phyloP scores from a whole-genome alignment of 495 filamentous ascomycete species.

The Penicillium canescens region DNA sequence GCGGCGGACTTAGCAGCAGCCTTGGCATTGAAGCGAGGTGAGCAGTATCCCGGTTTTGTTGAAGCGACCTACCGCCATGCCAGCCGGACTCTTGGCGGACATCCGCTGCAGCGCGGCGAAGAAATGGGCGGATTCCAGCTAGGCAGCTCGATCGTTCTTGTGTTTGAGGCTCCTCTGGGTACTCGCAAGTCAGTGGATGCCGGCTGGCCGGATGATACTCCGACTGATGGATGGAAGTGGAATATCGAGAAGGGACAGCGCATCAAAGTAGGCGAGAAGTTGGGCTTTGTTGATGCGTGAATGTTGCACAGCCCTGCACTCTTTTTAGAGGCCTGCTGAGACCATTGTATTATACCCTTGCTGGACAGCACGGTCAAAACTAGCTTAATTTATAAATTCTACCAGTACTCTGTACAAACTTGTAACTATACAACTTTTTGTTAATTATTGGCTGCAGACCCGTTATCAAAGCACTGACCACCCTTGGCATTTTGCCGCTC shows the following conservation, averaged over 20 bases:
- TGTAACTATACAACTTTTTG: no score
- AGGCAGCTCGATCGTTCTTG: conserved; percentile 91
- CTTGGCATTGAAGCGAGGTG: conserved; percentile 70
- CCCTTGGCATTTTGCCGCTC: no score
- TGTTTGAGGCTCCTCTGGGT: conserved; percentile 89
- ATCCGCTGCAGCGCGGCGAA: conserved; percentile 81
- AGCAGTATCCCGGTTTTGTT: conserved; percentile 80
- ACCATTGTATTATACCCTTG: background rate
- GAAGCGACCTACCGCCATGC: conserved; percentile 87
- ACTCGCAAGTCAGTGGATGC: conserved; percentile 63
- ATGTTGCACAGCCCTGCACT: conserved; percentile 5
- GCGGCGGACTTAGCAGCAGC: conserved; percentile 80
- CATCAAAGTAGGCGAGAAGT: conserved; percentile 82
- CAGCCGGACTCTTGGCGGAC: conserved; percentile 73
- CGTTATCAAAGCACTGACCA: no score
- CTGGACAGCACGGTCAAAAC: background rate
- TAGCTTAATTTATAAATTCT: no score
- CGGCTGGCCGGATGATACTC: conserved; percentile 55
- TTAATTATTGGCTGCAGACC: no score
- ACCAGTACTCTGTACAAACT: no score
- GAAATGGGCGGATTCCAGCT: conserved; percentile 99
- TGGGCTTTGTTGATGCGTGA: conserved; percentile 61
- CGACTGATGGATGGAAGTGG: conserved; percentile 78
- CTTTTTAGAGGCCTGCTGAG: background rate
- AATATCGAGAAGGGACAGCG: conserved; percentile 79